phyloP scores from a whole-genome alignment of 2,329 filamentous ascomycete species.

The Botrytis pseudocinerea region DNA sequence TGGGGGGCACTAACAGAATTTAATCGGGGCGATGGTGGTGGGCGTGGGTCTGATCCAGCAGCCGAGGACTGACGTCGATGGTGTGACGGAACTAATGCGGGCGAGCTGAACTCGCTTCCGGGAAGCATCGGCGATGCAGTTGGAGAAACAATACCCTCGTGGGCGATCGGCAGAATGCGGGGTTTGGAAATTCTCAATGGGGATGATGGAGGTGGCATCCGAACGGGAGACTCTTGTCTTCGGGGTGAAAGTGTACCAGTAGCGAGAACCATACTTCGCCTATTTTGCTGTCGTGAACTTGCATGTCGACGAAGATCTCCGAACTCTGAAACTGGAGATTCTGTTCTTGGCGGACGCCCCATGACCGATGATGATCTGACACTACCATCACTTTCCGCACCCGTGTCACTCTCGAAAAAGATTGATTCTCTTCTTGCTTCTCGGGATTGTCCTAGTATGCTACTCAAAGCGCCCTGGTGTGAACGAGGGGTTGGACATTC shows the following conservation, averaged over 20 bases:
- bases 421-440: constrained; percentile 75
- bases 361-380: constrained; percentile 76
- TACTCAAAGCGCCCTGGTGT: constrained; percentile 58
- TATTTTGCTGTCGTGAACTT: constrained; percentile 79
- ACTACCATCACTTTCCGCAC: constrained; percentile 75
- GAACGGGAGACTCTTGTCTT: constrained; percentile 85
- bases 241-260: constrained; percentile 76
- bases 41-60: constrained; percentile 67
- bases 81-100: constrained; percentile 63
- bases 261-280: constrained; percentile 76
- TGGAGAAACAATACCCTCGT: constrained; percentile 75
- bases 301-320: constrained; percentile 72
- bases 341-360: constrained; percentile 70
- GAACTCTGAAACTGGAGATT: constrained; percentile 89
- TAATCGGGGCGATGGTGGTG: constrained; percentile 80
- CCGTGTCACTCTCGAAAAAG: constrained; percentile 76
- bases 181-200: constrained; percentile 85
- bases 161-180: constrained; percentile 58
- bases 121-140: constrained; percentile 87
- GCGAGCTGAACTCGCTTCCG: constrained; percentile 78
- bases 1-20: constrained; percentile 75
- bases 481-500: constrained; percentile 91
- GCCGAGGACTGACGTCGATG: constrained; percentile 91
- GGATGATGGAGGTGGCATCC: constrained; percentile 73
- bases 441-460: constrained; percentile 57